These are phyloP conservation scores for Xylaria sp. DNA, from an alignment of 2,329 filamentous ascomycete genomes.

Conservation along the genomic window DNA sequence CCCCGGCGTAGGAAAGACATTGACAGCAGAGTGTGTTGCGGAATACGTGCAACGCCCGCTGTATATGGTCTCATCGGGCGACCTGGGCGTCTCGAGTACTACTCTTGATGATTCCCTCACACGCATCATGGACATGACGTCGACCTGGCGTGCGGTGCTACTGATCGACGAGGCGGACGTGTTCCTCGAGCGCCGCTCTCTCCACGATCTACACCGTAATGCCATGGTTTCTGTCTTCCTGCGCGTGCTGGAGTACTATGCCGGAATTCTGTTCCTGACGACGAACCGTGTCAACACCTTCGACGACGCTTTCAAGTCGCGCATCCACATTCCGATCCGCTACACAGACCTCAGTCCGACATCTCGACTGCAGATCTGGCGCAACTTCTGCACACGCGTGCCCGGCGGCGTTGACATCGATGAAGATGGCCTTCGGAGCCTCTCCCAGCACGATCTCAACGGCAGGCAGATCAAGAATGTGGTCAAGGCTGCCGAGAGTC, in stretches of 20 bases:
- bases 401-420: constrained; percentile 42
- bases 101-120: constrained; percentile 42
- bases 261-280: constrained; percentile 43
- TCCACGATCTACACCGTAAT: constrained; percentile 39
- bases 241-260: constrained; percentile 42
- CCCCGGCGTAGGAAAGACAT: constrained; percentile 57
- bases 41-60: constrained; percentile 52
- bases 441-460: constrained; percentile 46
- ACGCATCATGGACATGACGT: constrained; percentile 54
- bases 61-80: constrained; percentile 50
- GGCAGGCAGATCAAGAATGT: constrained; percentile 52
- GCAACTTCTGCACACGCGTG: constrained; percentile 44
- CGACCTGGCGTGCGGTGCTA: constrained; percentile 54
- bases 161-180: constrained; percentile 52
- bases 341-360: constrained; percentile 39
- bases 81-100: constrained; percentile 46
- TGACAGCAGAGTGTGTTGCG: constrained; percentile 55
- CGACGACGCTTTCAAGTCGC: constrained; percentile 42
- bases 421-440: constrained; percentile 36
- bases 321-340: constrained; percentile 44
- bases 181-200: constrained; percentile 52
- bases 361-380: constrained; percentile 45
- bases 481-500: constrained; percentile 48
- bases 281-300: constrained; percentile 42
- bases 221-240: constrained; percentile 44